Percentiles rank a stretch among this genome's conserved stretches.
These are phyloP conservation scores for Chenopodium formosanum DNA, from an alignment of 148 eudicot species.

Conservation along the genomic window DNA sequence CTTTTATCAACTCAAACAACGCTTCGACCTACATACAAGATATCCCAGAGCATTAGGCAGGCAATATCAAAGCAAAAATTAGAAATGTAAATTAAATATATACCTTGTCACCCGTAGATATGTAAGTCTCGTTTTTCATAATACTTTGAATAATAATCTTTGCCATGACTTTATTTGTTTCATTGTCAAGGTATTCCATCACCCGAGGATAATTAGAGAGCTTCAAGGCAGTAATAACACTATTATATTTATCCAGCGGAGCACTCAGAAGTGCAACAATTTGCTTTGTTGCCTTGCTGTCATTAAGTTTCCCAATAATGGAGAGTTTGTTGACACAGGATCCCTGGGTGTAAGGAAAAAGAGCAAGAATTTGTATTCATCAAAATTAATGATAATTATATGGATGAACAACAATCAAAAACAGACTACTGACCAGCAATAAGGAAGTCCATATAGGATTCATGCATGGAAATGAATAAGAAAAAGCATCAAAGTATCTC, in stretches of 20 bases:
- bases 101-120: conserved; percentile 88
- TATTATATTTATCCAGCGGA: conserved; percentile 90
- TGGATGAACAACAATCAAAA: not conserved
- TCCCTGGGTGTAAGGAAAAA: conserved; percentile 56
- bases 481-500: conserved; percentile 1
- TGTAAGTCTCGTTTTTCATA: conserved; percentile 73
- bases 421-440: not conserved
- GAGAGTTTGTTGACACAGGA: conserved; percentile 88
- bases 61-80: conserved; percentile 14
- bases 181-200: conserved; percentile 76
- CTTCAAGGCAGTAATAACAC: conserved; percentile 87
- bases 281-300: conserved; percentile 82
- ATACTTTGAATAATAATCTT: conserved; percentile 76
- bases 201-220: conserved; percentile 85
- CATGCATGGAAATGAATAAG: not conserved
- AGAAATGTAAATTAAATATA: conserved; percentile 2
- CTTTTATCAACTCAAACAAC: conserved; percentile 80
- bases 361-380: not conserved
- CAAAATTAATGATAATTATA: not conserved
- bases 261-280: conserved; percentile 91
- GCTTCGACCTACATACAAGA: conserved; percentile 71
- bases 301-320: conserved; percentile 65
- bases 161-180: conserved; percentile 86
- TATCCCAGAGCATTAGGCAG: conserved; percentile 5
- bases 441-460: not conserved